Base-by-base conservation (phyloP, 352 stramenopile genomes). In the Phytophthora citrophthora region DNA sequence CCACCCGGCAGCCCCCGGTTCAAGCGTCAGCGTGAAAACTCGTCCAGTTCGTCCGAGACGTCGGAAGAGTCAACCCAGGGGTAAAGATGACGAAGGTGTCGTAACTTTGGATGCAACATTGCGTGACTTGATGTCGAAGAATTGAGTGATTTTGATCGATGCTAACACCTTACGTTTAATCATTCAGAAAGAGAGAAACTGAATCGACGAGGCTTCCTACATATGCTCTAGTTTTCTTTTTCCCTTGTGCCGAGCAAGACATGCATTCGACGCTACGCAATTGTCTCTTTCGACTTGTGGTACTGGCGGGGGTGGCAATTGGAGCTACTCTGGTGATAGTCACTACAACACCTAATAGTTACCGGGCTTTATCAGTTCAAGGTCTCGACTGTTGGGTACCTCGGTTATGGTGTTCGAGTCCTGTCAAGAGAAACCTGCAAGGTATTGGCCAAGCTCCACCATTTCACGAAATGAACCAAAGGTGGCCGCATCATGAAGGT, bases 21-120 rank as follows among this genome's bases (percentile, higher is more conserved):
- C 20, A 81, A 81, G 41, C 69, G 73, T 29, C 54, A n/a, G 29
- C 73, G 73, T 38, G 73, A 78, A 40, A 68, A 71, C 43, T 81
- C 72, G 26, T 54, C 47, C 15, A 64, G 26, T 27, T 77, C 68
- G 5, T 80, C 72, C 0, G 61, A 71, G 60, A 75, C 68, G 23
- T 75, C 64, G 2, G 72, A 81, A 20, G 61, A 74, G 8, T 76
- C 68, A 5, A 62, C 53, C 26, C 39, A 62, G 12, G 64, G 70
- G 31, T 50, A 24, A 18, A 13, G 54, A 44, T 26, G 26, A 29
- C 3, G n/a, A 41, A 47, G 13, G 24, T 58, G 49, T 50, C 38
- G 62, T 65, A 41, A 48, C 36, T 20, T 20, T 50, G 47, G 36
- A 11, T 13, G 8, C 18, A n/a, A 23, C 6, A 57, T 48, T 46